Conservation (phyloP, 139 green algal species). For the Chlamydomonas sp. region DNA sequence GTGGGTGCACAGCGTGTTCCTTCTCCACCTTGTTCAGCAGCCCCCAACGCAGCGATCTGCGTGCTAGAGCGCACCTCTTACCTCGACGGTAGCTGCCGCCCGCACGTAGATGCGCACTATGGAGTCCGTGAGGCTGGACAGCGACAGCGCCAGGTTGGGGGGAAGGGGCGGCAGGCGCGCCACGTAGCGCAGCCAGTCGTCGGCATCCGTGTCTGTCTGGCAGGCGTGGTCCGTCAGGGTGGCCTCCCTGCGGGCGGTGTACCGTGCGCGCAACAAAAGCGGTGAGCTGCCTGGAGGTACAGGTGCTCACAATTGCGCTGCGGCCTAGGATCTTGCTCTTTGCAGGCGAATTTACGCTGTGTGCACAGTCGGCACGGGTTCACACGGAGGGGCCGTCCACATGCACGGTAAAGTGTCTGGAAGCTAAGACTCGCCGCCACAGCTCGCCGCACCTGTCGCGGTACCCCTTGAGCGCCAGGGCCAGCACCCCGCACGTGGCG, state of each 20-base stretch:
- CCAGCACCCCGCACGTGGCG: conserved; percentile 8
- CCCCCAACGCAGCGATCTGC: too few species aligned
- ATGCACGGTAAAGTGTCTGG: too few species aligned
- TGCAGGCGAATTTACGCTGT: too few species aligned
- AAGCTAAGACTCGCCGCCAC: too few species aligned
- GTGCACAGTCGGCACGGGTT: too few species aligned
- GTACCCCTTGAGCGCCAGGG: conserved; percentile 25
- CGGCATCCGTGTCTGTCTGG: conserved; percentile 1
- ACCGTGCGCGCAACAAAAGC: not conserved
- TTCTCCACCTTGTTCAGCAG: too few species aligned
- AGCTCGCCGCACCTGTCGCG: conserved; percentile 25
- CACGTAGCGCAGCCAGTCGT: conserved; percentile 17
- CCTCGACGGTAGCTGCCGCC: conserved; percentile 16
- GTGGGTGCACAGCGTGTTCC: too few species aligned
- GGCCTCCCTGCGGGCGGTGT: conserved; percentile 4
- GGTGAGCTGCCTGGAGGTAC: not conserved
- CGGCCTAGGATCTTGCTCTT: too few species aligned
- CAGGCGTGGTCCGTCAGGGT: not conserved
- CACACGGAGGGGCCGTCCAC: too few species aligned
- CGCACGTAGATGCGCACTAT: conserved; percentile 55
- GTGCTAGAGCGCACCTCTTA: too few species aligned
- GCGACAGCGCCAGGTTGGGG: conserved; percentile 27
- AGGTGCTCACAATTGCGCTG: not conserved
- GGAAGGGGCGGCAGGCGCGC: conserved; percentile 4
- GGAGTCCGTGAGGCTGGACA: conserved; percentile 31